Percentiles rank a stretch among this genome's conserved stretches.
Conservation (phyloP, 441 rosid species). For the Capsella rubella region DNA sequence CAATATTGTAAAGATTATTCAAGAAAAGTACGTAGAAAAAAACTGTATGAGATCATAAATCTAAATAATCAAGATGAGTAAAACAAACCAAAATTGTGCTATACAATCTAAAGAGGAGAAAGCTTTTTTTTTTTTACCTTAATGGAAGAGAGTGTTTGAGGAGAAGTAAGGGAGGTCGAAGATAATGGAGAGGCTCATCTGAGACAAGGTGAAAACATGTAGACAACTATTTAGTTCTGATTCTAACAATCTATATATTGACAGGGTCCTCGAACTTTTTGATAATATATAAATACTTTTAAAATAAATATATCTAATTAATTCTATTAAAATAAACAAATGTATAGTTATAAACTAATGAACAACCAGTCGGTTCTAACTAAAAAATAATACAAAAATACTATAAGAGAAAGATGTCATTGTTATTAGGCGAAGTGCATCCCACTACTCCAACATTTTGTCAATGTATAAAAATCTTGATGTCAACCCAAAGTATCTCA, state of each 20-base stretch:
- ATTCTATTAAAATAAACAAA: not conserved
- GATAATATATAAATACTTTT: not conserved
- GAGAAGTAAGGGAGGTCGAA: constrained; percentile 36
- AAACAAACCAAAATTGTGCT: constrained; percentile 15
- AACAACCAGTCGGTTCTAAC: constrained; percentile 24
- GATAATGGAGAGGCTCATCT: constrained; percentile 45
- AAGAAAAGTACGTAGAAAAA: not conserved
- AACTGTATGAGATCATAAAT: constrained; percentile 13
- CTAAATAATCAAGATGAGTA: constrained; percentile 15
- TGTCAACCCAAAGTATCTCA: constrained; percentile 39
- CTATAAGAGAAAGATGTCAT: constrained; percentile 21
- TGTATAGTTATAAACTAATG: constrained; percentile 9
- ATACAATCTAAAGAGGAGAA: constrained; percentile 22
- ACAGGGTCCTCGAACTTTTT: constrained; percentile 23
- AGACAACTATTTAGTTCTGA: constrained; percentile 43
- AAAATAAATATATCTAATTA: not conserved
- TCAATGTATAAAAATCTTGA: constrained; percentile 28
- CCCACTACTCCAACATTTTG: constrained; percentile 40
- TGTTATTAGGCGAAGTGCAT: constrained; percentile 29
- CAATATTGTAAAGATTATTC: constrained; percentile 4
- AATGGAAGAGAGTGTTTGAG: constrained; percentile 37
- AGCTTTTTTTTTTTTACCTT: constrained; percentile 22
- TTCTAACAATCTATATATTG: constrained; percentile 40
- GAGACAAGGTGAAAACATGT: constrained; percentile 40
- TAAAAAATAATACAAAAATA: not conserved